A percentile compares a stretch with the other conserved stretches of the same genome.
Conservation (phyloP, 2,329 filamentous ascomycete genomes). For the Akanthomyces muscarius region DNA sequence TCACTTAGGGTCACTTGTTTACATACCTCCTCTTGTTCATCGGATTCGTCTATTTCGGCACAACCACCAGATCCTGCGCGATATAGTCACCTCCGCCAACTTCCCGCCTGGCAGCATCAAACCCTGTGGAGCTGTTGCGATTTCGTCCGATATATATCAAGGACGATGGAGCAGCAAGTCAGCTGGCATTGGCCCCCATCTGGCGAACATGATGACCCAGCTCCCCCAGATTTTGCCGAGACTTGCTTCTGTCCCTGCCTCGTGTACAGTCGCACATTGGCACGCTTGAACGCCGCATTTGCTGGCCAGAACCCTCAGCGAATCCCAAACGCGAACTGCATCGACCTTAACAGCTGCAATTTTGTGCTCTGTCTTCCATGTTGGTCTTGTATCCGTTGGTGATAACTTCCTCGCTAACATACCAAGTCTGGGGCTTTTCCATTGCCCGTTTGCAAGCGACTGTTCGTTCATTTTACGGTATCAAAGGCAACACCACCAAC, state of each 20-base stretch:
- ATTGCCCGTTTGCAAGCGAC: slow-evolving; percentile 28
- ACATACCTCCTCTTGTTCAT: no score
- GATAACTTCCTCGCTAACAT: slow-evolving; percentile 2
- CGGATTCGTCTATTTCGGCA: slow-evolving; percentile 10
- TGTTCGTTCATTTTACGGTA: slow-evolving; percentile 32
- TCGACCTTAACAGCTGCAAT: slow-evolving; percentile 21
- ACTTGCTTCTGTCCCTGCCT: slow-evolving; percentile 25
- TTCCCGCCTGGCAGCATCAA: slow-evolving; percentile 20
- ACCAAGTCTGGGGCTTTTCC: slow-evolving; percentile 29
- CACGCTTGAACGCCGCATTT: slow-evolving; percentile 24
- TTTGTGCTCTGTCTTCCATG: slow-evolving; percentile 26
- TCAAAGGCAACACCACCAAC: slow-evolving; percentile 23
- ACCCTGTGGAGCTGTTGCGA: slow-evolving; percentile 1
- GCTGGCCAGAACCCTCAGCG: slow-evolving; percentile 21
- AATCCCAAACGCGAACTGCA: background rate
- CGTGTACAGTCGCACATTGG: slow-evolving; percentile 27
- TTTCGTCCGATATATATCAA: slow-evolving; percentile 17
- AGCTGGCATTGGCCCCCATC: slow-evolving; percentile 13
- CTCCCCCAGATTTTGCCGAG: slow-evolving; percentile 15
- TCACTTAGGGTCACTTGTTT: no score
- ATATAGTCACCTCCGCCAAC: slow-evolving; percentile 18
- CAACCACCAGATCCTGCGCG: slow-evolving; percentile 21
- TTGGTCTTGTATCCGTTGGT: slow-evolving; percentile 19
- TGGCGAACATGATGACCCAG: background rate
- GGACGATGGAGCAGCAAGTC: slow-evolving; percentile 17